A percentile compares a stretch with the other conserved stretches of the same genome.
These are phyloP conservation scores for Cladosporium sp. DNA, from an alignment of 2,329 filamentous ascomycete species.

Conservation along the genomic window DNA sequence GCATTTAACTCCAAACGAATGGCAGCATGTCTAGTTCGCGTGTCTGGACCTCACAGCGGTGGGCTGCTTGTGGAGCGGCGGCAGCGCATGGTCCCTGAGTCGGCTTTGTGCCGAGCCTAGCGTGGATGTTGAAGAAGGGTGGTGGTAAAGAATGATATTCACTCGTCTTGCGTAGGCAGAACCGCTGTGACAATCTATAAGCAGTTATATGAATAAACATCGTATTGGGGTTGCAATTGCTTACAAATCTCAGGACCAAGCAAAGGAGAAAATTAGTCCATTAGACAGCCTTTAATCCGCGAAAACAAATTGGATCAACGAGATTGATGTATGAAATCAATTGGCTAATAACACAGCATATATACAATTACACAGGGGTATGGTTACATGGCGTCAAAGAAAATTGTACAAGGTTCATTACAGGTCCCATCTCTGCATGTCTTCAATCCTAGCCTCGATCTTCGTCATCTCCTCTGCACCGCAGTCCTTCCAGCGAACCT, in stretches of 20 bases:
- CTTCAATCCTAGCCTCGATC: not conserved
- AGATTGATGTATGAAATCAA: not conserved
- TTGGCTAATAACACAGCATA: not conserved
- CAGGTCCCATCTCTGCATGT: not conserved
- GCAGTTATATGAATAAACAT: not conserved
- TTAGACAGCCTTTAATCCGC: no score
- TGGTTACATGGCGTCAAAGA: not conserved
- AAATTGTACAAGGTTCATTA: not conserved
- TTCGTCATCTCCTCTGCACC: not conserved
- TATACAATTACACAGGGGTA: slow-evolving; percentile 2
- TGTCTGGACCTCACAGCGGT: not conserved
- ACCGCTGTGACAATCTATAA: no score
- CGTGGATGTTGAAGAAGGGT: no score
- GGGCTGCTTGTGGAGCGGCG: slow-evolving; percentile 2
- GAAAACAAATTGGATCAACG: no score
- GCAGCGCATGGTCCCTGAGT: not conserved
- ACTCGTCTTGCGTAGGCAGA: not conserved
- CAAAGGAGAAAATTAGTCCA: no score
- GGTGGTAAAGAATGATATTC: no score
- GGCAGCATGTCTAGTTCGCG: not conserved
- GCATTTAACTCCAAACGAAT: not conserved
- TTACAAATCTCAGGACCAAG: no score
- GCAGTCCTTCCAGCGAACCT: slow-evolving; percentile 31
- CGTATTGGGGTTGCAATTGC: no score
- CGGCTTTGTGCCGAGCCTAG: not conserved